A percentile compares a stretch with the other conserved stretches of the same genome.
phyloP scores from a whole-genome alignment of 352 stramenopile genomes.

The Poterioochromonas sp. region DNA sequence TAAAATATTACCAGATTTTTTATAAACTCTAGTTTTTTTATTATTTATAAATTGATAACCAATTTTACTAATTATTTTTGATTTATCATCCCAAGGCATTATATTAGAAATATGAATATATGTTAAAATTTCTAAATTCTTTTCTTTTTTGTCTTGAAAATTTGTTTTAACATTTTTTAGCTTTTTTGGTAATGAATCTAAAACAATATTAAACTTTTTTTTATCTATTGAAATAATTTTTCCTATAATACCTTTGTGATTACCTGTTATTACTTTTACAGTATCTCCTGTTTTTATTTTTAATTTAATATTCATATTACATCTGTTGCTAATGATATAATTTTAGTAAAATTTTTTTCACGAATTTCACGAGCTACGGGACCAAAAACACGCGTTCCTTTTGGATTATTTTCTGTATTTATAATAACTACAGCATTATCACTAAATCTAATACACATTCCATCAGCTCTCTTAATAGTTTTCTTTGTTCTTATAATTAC shows the following conservation, averaged over 20 bases:
- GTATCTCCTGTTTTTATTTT: constrained; percentile 8
- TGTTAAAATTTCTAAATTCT: background rate
- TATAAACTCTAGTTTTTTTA: background rate
- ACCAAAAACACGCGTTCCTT: constrained; percentile 29
- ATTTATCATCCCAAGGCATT: background rate
- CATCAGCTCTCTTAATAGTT: constrained; percentile 25
- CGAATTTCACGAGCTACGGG: too few relatives aligned
- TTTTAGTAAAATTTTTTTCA: constrained; percentile 32
- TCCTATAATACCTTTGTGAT: constrained; percentile 2
- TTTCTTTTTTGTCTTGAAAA: background rate
- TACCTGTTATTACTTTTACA: constrained; percentile 4
- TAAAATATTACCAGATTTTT: background rate
- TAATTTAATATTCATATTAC: constrained; percentile 21
- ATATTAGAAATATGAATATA: background rate
- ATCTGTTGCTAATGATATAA: constrained; percentile 17
- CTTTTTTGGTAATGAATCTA: background rate
- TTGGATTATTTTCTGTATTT: constrained; percentile 33
- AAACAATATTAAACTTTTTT: constrained; percentile 4
- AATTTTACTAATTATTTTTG: background rate
- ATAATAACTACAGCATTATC: constrained; percentile 33
- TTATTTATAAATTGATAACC: background rate
- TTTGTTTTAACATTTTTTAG: constrained; percentile 22
- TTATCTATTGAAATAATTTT: background rate
- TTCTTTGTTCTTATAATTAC: constrained; percentile 32
- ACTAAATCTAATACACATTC: too few relatives aligned